Base-by-base conservation (phyloP, 768 basidiomycete species). In the Psilocybe azurescens region DNA sequence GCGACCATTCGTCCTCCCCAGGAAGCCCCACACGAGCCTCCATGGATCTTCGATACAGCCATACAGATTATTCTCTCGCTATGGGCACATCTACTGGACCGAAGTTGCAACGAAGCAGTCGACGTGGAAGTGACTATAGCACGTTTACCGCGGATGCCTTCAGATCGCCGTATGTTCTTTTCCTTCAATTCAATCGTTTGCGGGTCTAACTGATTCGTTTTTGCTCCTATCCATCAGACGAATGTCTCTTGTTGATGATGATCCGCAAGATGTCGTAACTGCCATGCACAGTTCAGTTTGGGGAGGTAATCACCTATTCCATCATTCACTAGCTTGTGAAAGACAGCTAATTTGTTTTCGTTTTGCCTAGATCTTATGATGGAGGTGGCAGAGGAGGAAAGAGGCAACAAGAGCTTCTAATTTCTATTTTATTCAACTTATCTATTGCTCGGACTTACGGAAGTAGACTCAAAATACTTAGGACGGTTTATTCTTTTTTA, bases 241-340 rank as follows among this genome's bases (percentile, higher is more conserved):
- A 11, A 68, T 71, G 41, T 81, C 72, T 65, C 77, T 75, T 73
- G 77, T 72, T 20, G 82, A 78, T 32, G 75, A 81, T 46, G 81
- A 83, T 61, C 76, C 79, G 2, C 79, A 82, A 61, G 77, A 83
- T 59, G 78, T 89, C 20, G 72, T 87, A 18, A 79, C 81, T 18
- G 83, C 88, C 10, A 83, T 89, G 75, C 82, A 88, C 62, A 83
- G 80, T 61, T 89, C 89, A n/a, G 78, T 86, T 55, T 91, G 90
- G 90, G 86, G 86, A 68, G 89, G 89, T 89, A 67, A 74, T 54
- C 39, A 32, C 52, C 54, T 5, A 13, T 28, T 59, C 54, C 52
- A 18, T 59, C 52, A 18, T 50, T 36, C 39, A 38, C 36, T 9
- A 24, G 20, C 2, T 30, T 46, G 46, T 53, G 39, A 29, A 18